Evolutionary conservation across 148 eudicot species (phyloP).

Genomic region (Vaccinium myrtillus): DNA sequence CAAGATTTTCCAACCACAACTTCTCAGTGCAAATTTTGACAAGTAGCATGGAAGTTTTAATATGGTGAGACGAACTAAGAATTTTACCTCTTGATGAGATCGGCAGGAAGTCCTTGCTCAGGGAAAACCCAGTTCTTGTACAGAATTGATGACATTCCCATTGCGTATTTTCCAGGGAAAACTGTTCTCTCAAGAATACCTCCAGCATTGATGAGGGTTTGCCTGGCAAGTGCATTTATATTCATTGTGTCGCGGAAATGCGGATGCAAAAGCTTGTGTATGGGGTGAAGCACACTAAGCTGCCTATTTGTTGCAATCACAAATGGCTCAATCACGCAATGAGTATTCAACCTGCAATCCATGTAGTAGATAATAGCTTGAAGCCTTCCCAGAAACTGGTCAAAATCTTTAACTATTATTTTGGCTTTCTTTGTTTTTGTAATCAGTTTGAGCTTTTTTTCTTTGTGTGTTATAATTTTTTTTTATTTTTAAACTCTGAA

Average conservation of each 20-base stretch:
- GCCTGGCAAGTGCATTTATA: slow-evolving; percentile 59
- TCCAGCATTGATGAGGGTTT: slow-evolving; percentile 56
- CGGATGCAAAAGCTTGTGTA: slow-evolving; percentile 67
- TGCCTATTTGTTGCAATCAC: slow-evolving; percentile 72
- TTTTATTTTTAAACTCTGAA: no score
- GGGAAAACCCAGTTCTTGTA: slow-evolving; percentile 63
- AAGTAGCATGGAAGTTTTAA: no score
- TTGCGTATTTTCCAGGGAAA: slow-evolving; percentile 50
- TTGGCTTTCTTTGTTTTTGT: no score
- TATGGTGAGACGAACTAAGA: neutral
- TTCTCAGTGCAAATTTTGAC: no score
- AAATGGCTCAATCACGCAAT: slow-evolving; percentile 66
- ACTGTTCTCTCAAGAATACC: slow-evolving; percentile 63
- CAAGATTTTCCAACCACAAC: no score
- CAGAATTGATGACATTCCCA: slow-evolving; percentile 49
- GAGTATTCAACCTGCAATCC: slow-evolving; percentile 56
- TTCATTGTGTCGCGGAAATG: slow-evolving; percentile 71
- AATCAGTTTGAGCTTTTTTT: no score
- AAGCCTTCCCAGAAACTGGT: no score
- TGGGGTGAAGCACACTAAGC: slow-evolving; percentile 65
- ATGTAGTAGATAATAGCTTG: neutral
- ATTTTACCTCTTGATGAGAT: slow-evolving; percentile 62
- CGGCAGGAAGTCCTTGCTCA: slow-evolving; percentile 69
- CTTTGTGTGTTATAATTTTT: no score
- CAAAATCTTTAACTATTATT: no score